Conservation (phyloP, 2,329 filamentous ascomycete species). For the Trichoderma hamatum region DNA sequence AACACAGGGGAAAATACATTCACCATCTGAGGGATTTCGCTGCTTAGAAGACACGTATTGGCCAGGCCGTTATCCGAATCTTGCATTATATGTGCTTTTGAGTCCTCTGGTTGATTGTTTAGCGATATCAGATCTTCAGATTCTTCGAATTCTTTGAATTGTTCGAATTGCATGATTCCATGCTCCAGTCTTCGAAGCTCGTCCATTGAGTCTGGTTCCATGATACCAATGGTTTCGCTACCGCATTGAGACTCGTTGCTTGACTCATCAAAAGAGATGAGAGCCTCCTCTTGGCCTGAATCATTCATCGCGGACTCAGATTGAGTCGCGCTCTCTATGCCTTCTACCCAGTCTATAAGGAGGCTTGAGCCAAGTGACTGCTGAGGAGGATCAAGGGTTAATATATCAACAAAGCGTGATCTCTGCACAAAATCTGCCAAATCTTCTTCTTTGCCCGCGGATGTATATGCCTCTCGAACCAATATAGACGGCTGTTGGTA, state of each 20-base stretch:
- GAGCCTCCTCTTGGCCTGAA: not conserved
- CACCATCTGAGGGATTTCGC: not conserved
- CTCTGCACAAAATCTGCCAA: not conserved
- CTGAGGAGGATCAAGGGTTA: too few relatives aligned
- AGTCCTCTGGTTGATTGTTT: not conserved
- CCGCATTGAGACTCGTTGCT: not conserved
- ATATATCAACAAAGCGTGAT: not conserved
- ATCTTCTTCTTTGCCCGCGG: not conserved
- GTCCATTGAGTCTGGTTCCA: not conserved
- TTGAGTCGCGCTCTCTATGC: not conserved
- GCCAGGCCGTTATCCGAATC: not conserved
- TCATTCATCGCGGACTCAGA: too few relatives aligned
- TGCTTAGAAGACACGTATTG: not conserved
- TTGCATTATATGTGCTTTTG: not conserved
- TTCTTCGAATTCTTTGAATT: conserved; percentile 9
- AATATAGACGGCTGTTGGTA: not conserved
- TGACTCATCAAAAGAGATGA: conserved; percentile 12
- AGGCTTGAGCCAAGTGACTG: not conserved
- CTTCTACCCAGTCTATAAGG: not conserved
- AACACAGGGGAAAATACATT: not conserved
- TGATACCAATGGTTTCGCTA: not conserved
- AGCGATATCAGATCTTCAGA: conserved; percentile 24
- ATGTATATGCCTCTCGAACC: not conserved
- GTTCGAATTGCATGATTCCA: not conserved
- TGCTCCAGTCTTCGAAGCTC: not conserved